Conservation (phyloP, 345 rosid genomes). For the Aquilaria sinensis region DNA sequence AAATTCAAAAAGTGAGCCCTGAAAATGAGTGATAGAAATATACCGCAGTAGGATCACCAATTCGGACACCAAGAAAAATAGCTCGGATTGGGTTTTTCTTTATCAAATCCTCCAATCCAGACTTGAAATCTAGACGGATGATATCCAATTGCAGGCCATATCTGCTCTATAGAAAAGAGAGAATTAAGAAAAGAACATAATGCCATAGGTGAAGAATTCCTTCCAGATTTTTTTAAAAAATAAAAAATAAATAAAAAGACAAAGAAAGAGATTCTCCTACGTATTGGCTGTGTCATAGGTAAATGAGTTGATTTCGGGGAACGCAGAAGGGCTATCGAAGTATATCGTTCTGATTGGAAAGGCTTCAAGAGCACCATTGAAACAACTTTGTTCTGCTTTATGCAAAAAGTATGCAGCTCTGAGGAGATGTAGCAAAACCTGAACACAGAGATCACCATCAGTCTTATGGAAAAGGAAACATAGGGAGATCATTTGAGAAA, state of each 20-base stretch:
- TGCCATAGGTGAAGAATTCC: not conserved
- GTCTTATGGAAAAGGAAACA: conserved; percentile 15
- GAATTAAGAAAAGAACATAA: conserved; percentile 9
- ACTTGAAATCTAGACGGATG: conserved; percentile 83
- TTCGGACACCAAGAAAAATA: conserved; percentile 94
- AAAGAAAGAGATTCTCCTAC: conserved; percentile 29
- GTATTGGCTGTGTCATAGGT: conserved; percentile 73
- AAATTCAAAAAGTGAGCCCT: too few relatives aligned
- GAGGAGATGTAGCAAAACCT: conserved; percentile 92
- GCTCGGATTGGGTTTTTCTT: conserved; percentile 84
- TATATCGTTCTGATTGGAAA: conserved; percentile 91
- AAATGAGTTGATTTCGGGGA: conserved; percentile 85
- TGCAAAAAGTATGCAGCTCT: conserved; percentile 88
- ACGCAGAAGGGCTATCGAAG: conserved; percentile 81
- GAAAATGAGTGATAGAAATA: conserved; percentile 11
- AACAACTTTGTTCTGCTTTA: conserved; percentile 43
- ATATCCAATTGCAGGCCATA: conserved; percentile 78
- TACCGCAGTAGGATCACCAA: conserved; percentile 99
- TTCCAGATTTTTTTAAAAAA: too few relatives aligned
- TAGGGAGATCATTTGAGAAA: conserved; percentile 7
- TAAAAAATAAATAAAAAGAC: not conserved
- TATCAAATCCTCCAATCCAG: conserved; percentile 84
- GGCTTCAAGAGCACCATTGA: conserved; percentile 49
- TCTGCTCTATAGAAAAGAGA: conserved; percentile 31
- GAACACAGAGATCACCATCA: conserved; percentile 23